Evolutionary conservation across 1,139 yeast genomes (phyloP).

Genomic region (Candida sp.): DNA sequence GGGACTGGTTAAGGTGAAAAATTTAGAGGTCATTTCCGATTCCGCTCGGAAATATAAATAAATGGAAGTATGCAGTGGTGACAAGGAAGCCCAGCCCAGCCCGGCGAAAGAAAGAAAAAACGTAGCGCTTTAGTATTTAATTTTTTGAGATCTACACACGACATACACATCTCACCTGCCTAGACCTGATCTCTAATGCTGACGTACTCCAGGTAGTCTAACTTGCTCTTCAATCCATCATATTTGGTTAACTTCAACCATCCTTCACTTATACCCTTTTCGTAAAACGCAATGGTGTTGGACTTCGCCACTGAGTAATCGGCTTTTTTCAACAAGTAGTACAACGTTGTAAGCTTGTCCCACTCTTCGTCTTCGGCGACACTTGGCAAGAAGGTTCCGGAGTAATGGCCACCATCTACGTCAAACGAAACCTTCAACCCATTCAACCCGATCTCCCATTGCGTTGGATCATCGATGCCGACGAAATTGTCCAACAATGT

Average conservation of each 20-base stretch:
- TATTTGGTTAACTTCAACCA: conserved; percentile 41
- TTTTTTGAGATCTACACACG: neutral
- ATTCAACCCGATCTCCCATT: conserved; percentile 85
- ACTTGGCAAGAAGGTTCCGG: conserved; percentile 89
- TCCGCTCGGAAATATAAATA: conserved; percentile 2
- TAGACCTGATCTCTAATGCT: conserved; percentile 14
- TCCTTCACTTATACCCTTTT: conserved; percentile 34
- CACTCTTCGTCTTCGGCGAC: conserved; percentile 93
- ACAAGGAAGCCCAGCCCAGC: neutral
- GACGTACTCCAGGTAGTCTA: conserved; percentile 31
- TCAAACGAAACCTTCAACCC: conserved; percentile 71
- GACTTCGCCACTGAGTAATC: conserved; percentile 33
- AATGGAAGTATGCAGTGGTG: conserved; percentile 4
- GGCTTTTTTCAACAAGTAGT: conserved; percentile 74
- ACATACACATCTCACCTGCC: neutral
- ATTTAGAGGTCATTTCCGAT: neutral
- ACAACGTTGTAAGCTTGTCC: conserved; percentile 74
- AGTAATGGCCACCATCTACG: conserved; percentile 34
- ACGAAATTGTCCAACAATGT: conserved; percentile 71
- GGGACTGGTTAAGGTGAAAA: neutral
- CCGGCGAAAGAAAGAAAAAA: neutral
- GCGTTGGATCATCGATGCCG: conserved; percentile 49
- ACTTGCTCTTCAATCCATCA: conserved; percentile 38
- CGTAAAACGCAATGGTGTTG: conserved; percentile 28
- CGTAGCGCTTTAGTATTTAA: no score